A percentile compares a stretch with the other conserved stretches of the same genome.
These are phyloP conservation scores for Dryadomyces quercus-mongolicae DNA, from an alignment of 2,329 filamentous ascomycete genomes.

Conservation along the genomic window DNA sequence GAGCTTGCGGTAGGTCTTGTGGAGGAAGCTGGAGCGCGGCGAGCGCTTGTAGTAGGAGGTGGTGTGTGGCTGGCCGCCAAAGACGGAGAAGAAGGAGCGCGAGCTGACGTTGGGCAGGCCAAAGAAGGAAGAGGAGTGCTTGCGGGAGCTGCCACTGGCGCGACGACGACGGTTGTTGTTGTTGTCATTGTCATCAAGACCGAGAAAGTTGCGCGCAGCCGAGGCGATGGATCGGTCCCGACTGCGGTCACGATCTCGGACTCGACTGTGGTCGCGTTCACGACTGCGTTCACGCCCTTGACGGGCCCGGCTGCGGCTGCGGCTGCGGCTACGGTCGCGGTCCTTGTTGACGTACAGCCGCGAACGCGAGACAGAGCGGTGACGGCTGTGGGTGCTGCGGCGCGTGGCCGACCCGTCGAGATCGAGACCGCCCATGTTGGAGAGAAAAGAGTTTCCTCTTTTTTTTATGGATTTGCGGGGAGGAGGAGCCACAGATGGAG, in stretches of 20 bases:
- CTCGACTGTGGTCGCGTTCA: neutral
- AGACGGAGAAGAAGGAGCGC: slow-evolving; percentile 32
- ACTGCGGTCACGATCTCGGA: slow-evolving; percentile 1
- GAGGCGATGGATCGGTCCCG: slow-evolving; percentile 14
- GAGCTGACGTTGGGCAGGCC: slow-evolving; percentile 30
- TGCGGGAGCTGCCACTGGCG: neutral
- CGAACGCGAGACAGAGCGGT: slow-evolving; percentile 2
- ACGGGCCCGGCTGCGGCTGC: too few species aligned
- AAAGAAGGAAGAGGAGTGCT: slow-evolving; percentile 28
- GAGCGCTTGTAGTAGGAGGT: slow-evolving; percentile 65
- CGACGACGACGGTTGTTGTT: neutral
- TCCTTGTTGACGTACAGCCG: neutral
- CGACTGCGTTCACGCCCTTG: too few species aligned
- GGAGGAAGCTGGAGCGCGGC: slow-evolving; percentile 67
- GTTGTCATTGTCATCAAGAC: slow-evolving; percentile 6
- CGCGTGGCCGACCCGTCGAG: slow-evolving; percentile 17
- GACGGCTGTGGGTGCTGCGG: slow-evolving; percentile 13
- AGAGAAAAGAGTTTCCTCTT: neutral
- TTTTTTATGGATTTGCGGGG: neutral
- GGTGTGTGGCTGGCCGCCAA: slow-evolving; percentile 11
- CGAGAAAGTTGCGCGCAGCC: slow-evolving; percentile 10
- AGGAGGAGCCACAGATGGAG: too few species aligned
- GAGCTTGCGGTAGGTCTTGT: slow-evolving; percentile 61
- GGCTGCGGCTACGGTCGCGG: neutral
- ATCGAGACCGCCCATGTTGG: slow-evolving; percentile 16